Base-by-base conservation (phyloP, 768 basidiomycete genomes). In the Gautieria morchelliformis region DNA sequence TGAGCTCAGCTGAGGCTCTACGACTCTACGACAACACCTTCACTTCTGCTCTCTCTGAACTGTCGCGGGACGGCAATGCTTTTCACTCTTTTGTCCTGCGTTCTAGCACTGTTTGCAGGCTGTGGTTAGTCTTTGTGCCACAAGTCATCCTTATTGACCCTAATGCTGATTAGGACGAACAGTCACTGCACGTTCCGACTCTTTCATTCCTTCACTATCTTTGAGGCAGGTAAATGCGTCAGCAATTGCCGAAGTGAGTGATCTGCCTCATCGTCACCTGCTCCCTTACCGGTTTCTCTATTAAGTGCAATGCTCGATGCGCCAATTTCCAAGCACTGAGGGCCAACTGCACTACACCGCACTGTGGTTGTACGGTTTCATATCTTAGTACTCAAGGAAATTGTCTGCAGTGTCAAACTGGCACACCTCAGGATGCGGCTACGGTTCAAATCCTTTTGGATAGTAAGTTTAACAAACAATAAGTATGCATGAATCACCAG, bases 391-490 rank as follows among this genome's bases (percentile, higher is more conserved):
- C 53, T 4, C 53, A 55, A 55, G 53, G 53, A 5, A n/a, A 42
- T 5, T 55, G 53, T 32, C 40, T 55, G 7, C 7, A 46, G 14
- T 55, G 53, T 24, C 45, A 55, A n/a, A n/a, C 53, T 24, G 9
- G 14, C 17, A 45, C 20, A 8, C n/a, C 53, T 11, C 17, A 19
- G 17, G 53, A 55, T 27, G 24, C 10, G 24, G 53, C 53, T 9
- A 8, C 45, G 1, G 53, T 55, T 35, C 53, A 55, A 55, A n/a
- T 45, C 35, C 44, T 55, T 12, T 19, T 55, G n/a, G 53, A 55
- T 30, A 24, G 53, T 55, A 35, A 8, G 41, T 44, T 5, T 32
- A 15, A 10, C 20, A 45, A 10, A 37, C 12, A 7, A 11, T 15
- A 30, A 7, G 4, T 15, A 30, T 6, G 9, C 8, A 45, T 35